A percentile compares a stretch with the other conserved stretches of the same genome.
Conservation (phyloP, 2,329 filamentous ascomycete species). For the Aureobasidium sp. region DNA sequence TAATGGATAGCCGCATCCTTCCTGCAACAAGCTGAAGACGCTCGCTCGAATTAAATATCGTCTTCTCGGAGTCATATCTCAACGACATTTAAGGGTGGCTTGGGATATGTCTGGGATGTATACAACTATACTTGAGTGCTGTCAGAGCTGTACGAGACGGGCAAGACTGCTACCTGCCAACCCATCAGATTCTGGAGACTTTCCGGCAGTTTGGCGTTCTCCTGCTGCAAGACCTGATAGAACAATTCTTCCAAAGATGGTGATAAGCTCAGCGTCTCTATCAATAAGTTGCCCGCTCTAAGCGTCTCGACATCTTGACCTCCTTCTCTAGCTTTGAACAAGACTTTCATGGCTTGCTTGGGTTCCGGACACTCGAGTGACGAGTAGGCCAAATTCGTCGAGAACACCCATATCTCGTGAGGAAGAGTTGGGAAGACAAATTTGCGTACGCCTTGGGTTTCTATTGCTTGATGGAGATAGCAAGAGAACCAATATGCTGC, state of each 20-base stretch:
- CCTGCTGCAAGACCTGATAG: background rate
- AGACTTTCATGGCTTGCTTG: conserved; percentile 50
- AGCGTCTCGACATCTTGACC: conserved; percentile 25
- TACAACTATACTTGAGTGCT: background rate
- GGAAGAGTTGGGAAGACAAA: conserved; percentile 54
- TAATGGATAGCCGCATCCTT: too few relatives aligned
- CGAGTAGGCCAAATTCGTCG: conserved; percentile 52
- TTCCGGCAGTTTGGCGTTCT: conserved; percentile 14
- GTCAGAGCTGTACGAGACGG: background rate
- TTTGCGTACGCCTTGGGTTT: conserved; percentile 49
- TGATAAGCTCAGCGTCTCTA: conserved; percentile 42
- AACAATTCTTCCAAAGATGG: conserved; percentile 11
- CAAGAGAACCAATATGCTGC: conserved; percentile 45
- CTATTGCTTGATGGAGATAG: conserved; percentile 49
- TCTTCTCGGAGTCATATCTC: too few relatives aligned
- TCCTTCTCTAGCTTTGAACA: conserved; percentile 38
- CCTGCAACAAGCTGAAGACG: too few relatives aligned
- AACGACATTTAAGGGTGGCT: too few relatives aligned
- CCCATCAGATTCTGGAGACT: conserved; percentile 11
- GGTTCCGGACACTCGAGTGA: conserved; percentile 36
- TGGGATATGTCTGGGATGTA: too few relatives aligned
- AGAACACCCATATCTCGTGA: conserved; percentile 50
- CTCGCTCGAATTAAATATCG: too few relatives aligned
- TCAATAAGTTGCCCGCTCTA: conserved; percentile 34
- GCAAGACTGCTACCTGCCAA: conserved; percentile 16